Conservation (phyloP, 768 basidiomycete genomes). For the Gautieria morchelliformis region DNA sequence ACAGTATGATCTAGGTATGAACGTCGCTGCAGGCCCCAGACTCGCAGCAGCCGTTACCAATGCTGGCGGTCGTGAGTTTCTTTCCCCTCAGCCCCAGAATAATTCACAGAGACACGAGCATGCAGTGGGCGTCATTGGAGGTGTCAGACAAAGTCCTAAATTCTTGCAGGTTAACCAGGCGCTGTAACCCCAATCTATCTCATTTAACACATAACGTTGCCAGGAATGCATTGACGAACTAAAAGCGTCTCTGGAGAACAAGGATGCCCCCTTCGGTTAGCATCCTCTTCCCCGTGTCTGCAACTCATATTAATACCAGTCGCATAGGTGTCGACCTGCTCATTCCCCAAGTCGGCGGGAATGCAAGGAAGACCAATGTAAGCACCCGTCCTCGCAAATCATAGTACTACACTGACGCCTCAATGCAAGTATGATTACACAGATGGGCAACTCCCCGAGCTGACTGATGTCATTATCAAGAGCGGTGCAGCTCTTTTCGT, state of each 20-base stretch:
- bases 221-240: constrained; percentile 54
- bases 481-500: constrained; percentile 71
- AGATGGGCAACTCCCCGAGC: constrained; percentile 62
- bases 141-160: constrained; percentile 62
- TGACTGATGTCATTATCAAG: constrained; percentile 71
- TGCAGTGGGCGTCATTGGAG: constrained; percentile 70
- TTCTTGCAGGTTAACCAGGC: constrained; percentile 38
- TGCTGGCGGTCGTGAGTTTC: constrained; percentile 37
- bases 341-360: constrained; percentile 74
- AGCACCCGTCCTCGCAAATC: constrained; percentile 5
- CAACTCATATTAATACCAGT: not conserved
- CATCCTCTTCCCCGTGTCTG: not conserved
- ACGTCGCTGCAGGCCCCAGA: constrained; percentile 76
- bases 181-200: not conserved
- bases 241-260: constrained; percentile 65
- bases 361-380: constrained; percentile 75
- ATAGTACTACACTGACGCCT: not conserved
- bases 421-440: constrained; percentile 57
- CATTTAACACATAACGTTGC: not conserved
- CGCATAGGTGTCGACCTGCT: constrained; percentile 65
- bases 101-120: constrained; percentile 42
- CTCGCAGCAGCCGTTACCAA: constrained; percentile 90
- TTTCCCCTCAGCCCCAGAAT: not conserved
- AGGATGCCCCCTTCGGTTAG: constrained; percentile 54
- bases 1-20: constrained; percentile 47